These are phyloP conservation scores for Ramaria sp. DNA, from an alignment of 768 basidiomycete species.

Conservation along the genomic window DNA sequence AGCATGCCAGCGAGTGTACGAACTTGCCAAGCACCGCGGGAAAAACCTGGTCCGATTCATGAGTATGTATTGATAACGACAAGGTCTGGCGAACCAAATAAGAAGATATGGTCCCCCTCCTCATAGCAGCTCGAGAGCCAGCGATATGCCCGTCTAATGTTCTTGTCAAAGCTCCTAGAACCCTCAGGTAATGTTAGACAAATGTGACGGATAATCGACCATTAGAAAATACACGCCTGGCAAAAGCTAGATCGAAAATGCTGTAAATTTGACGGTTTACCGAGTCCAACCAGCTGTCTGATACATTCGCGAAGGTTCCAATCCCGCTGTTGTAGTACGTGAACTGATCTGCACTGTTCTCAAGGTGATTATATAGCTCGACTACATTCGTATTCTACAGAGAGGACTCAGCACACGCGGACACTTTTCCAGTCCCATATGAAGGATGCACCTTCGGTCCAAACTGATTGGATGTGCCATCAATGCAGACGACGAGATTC, in stretches of 20 bases:
- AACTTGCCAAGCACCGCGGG: constrained; percentile 8
- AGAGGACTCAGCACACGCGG: background rate
- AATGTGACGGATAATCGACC: no score
- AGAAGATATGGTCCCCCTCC: constrained; percentile 24
- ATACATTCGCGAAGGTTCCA: constrained; percentile 23
- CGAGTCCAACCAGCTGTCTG: background rate
- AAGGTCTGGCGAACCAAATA: constrained; percentile 20
- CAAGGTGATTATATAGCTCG: constrained; percentile 26
- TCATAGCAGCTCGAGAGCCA: constrained; percentile 23
- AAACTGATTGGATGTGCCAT: constrained; percentile 3
- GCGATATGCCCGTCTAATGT: constrained; percentile 17
- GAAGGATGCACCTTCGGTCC: background rate
- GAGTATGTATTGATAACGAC: background rate
- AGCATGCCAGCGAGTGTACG: constrained; percentile 3
- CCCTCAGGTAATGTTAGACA: background rate
- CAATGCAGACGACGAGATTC: constrained; percentile 3
- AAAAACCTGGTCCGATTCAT: background rate
- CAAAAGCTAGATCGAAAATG: background rate
- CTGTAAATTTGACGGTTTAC: background rate
- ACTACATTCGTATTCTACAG: constrained; percentile 34
- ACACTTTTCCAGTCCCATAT: background rate
- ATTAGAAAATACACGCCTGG: background rate
- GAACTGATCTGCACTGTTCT: constrained; percentile 23
- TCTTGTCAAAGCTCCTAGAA: constrained; percentile 14
- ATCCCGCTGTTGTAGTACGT: constrained; percentile 34